Conservation (phyloP, 2,329 filamentous ascomycete genomes). For the Phaeophleospora eucalypticola region DNA sequence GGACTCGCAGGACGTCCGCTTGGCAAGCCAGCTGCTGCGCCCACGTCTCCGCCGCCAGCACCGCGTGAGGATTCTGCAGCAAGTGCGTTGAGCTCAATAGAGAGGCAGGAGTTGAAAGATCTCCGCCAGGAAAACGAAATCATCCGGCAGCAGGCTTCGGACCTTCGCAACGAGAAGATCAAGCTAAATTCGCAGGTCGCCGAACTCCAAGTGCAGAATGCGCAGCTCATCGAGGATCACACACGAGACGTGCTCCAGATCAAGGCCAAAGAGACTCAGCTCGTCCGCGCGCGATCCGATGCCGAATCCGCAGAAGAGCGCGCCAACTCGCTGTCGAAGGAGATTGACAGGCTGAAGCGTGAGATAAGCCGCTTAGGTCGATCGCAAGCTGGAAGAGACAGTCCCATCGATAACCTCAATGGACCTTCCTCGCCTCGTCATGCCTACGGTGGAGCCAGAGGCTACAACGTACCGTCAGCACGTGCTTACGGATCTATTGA, state of each 20-base stretch:
- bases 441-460: slow-evolving; percentile 21
- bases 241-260: slow-evolving; percentile 92
- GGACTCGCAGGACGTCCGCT: slow-evolving; percentile 84
- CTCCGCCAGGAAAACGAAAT: slow-evolving; percentile 79
- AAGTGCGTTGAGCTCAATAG: slow-evolving; percentile 69
- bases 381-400: slow-evolving; percentile 43
- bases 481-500: slow-evolving; percentile 16
- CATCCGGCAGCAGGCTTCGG: slow-evolving; percentile 69
- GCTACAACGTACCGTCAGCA: slow-evolving; percentile 20
- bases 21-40: slow-evolving; percentile 59
- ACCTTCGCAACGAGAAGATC: slow-evolving; percentile 74
- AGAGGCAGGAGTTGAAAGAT: slow-evolving; percentile 88
- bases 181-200: slow-evolving; percentile 82
- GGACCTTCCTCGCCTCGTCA: slow-evolving; percentile 16
- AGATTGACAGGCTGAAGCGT: slow-evolving; percentile 89
- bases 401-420: slow-evolving; percentile 21
- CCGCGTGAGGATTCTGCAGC: slow-evolving; percentile 44
- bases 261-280: slow-evolving; percentile 96
- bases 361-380: slow-evolving; percentile 60
- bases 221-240: slow-evolving; percentile 93
- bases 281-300: slow-evolving; percentile 86
- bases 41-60: slow-evolving; percentile 55
- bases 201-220: slow-evolving; percentile 95
- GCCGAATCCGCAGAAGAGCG: slow-evolving; percentile 82
- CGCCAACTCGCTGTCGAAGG: slow-evolving; percentile 76